Base-by-base conservation (phyloP, 2,329 filamentous ascomycete genomes). In the Claviceps sp. region DNA sequence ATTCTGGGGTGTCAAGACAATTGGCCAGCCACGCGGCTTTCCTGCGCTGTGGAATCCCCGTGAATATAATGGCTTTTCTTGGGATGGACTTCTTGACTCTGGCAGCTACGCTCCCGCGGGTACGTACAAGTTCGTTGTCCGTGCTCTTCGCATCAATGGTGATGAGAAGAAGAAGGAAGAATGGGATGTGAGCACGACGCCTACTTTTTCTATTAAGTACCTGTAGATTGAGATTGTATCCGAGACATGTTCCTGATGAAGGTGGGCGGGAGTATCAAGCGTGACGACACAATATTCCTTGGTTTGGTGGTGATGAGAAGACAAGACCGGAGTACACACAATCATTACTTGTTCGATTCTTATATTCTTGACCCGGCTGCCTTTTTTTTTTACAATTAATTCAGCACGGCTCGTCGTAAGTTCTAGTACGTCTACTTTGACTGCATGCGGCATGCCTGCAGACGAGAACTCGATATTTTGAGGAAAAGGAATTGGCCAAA, bases 91-190 rank as follows among this genome's bases (percentile, higher is more conserved):
- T 50, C 62, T 79, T 5, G 64, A 65, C 0, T 68, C 72, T 9
- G 75, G 74, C 14, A 65, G 58, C 1, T 77, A 73, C 54, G 76
- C 69, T 2, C 71, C 74, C 0, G 64, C 68, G 0, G 77, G 76
- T 11, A 58, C 60, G 34, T 80, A 81, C 63, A 73, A 71, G 61
- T 65, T 79, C 49, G 65, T 66, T 1, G 65, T 77, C 36, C 69
- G 69, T 53, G 72, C 75, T 2, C 61, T 80, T 55, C 70, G 69
- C 53, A 70, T 80, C 54, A 77, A 74, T 58, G 77, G 77, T 5
- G 67, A 79, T 52, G 61, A 64, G 37, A 61, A 64, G 14, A 65
- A 70, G 51, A 54, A 64, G 2, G 62, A 61, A 3, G 73, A 79
- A 47, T 80, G 75, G 63, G 75, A 79, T 24, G 59, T 64, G 1